Percentiles rank a stretch among this genome's conserved stretches.
Conservation (phyloP, 805 yeast species). For the Candida argentea region DNA sequence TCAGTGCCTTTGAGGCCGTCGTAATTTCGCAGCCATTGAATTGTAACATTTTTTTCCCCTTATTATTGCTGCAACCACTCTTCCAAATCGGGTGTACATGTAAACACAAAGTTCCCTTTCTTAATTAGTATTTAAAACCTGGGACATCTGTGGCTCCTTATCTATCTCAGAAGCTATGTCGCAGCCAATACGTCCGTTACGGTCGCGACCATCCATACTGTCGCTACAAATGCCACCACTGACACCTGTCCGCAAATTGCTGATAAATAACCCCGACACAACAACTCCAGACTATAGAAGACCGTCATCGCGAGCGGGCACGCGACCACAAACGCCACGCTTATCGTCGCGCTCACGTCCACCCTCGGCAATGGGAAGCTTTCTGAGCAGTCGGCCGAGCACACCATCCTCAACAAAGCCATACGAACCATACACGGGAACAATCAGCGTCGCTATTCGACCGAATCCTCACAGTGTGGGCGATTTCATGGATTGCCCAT, state of each 20-base stretch:
- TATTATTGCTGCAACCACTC: no score
- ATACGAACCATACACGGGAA: conserved; percentile 48
- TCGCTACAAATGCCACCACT: conserved; percentile 7
- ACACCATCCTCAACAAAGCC: conserved; percentile 22
- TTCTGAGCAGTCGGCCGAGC: conserved; percentile 19
- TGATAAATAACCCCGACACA: conserved; percentile 9
- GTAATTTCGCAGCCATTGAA: no score
- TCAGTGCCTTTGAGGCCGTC: no score
- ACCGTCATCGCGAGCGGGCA: conserved; percentile 19
- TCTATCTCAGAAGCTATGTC: not conserved
- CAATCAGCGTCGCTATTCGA: conserved; percentile 67
- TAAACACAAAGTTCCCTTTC: no score
- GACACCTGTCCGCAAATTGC: conserved; percentile 20
- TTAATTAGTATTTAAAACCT: no score
- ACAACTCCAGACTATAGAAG: conserved; percentile 14
- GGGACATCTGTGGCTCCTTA: no score
- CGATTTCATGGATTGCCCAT: conserved; percentile 26
- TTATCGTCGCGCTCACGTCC: conserved; percentile 19
- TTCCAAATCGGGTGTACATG: no score
- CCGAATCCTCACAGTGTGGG: conserved; percentile 52
- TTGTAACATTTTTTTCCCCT: no score
- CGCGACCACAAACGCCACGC: conserved; percentile 23
- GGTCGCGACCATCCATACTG: not conserved
- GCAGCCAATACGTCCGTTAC: not conserved
- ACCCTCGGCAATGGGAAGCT: conserved; percentile 23